Percentiles rank a stretch among this genome's conserved stretches.
phyloP scores from a whole-genome alignment of 2,329 filamentous ascomycete species.

The Ophiocordyceps australis region DNA sequence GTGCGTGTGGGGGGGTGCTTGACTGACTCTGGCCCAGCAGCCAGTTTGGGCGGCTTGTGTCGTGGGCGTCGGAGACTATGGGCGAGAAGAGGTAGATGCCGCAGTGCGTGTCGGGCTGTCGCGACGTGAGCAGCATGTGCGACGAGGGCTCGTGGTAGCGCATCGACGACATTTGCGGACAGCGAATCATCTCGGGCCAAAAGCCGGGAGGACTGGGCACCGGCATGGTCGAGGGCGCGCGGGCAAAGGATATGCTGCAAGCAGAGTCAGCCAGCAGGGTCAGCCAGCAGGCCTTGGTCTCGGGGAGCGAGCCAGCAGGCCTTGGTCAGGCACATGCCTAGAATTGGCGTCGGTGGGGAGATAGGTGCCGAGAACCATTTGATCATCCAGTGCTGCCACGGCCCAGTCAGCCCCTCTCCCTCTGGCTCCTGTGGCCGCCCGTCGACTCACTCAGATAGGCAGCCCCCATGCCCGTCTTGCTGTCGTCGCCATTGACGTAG shows the following conservation, averaged over 20 bases:
- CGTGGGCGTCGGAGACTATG: conserved; percentile 8
- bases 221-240: conserved; percentile 1
- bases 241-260: conserved; percentile 3
- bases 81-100: conserved; percentile 21
- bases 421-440: background rate
- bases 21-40: conserved; percentile 16
- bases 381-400: conserved; percentile 13
- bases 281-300: background rate
- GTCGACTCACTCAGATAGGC: conserved; percentile 24
- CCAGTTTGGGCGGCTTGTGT: conserved; percentile 16
- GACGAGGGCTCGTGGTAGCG: conserved; percentile 23
- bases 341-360: conserved; percentile 24
- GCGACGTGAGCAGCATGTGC: conserved; percentile 22
- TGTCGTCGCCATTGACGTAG: conserved; percentile 19
- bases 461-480: conserved; percentile 19
- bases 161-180: conserved; percentile 24
- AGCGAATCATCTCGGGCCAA: conserved; percentile 17
- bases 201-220: conserved; percentile 3
- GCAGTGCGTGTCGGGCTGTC: conserved; percentile 11
- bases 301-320: background rate
- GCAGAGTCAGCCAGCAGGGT: background rate
- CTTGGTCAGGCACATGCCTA: conserved; percentile 10
- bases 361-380: conserved; percentile 18
- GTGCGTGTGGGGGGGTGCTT: background rate
- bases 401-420: background rate